Base-by-base conservation (phyloP, 2,329 filamentous ascomycete genomes). In the Cordyceps fumosorosea region DNA sequence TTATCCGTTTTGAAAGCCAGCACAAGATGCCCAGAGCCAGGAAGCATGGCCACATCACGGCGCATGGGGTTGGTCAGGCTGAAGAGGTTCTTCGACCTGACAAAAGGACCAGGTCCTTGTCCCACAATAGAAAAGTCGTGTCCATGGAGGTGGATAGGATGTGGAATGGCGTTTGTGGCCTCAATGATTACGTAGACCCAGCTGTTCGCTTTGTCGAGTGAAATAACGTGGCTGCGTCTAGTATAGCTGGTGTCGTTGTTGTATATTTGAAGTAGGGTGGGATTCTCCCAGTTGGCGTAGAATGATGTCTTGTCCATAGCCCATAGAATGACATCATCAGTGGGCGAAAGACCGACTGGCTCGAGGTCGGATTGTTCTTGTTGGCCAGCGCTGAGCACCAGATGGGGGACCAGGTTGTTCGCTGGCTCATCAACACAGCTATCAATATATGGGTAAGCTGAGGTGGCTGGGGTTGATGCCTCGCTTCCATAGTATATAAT, bases 1-100 rank as follows among this genome's bases (percentile, higher is more conserved):
- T 58, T 58, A 29, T 77, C 74, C 0, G 76, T 75, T 67, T 80
- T 71, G 65, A 81, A 80, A 2, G 78, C 80, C 56, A 84, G 72
- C 22, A 81, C 77, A 3, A 82, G 60, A 68, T 78, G 78, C 0
- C 81, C 80, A 12, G 66, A 65, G 1, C 67, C 68, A 1, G 75
- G 76, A 3, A 84, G 73, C 65, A 80, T 75, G 10, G 80, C 80
- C 2, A 80, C 78, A 66, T 84, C 81, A 47, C 82, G 76, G 14
- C 82, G 79, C 32, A 79, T 76, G 1, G 82, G 81, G 68, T 84
- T 84, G 4, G 22, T 14, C 4, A 34, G 16, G 18, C 16, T 32
- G 12, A 20, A 20, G 7, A 48, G 40, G 16, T 44, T 14, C 20
- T 3, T 12, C 22, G 34, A 42, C 18, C 53, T 52, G 52, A 62